Base-by-base conservation (phyloP, 2,329 filamentous ascomycete species). In the Talaromyces sp. region DNA sequence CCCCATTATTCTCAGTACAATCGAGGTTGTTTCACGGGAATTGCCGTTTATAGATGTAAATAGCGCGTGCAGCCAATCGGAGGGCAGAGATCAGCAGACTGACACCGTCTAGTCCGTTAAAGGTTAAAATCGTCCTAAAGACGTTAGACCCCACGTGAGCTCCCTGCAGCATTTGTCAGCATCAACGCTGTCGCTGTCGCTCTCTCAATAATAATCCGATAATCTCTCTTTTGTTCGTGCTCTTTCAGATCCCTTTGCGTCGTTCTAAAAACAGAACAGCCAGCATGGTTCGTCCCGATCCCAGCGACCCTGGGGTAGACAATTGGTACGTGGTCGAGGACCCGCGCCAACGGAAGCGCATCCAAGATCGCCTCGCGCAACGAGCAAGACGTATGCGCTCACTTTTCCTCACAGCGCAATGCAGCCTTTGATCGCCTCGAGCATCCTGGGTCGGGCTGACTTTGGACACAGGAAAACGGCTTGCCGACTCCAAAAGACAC, bases 361-460 rank as follows among this genome's bases (percentile, higher is more conserved):
- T 76, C n/a, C 74, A 76, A 64, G 74, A 76, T 64, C 66, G 73
- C 51, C 62, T 76, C 48, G 75, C 75, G 26, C 73, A 76, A 62
- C 65, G 74, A 66, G 73, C 73, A 24, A 66, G 73, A 65, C 62
- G 73, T 75, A 66, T 64, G 68, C 66, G 14, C 51, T 9, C 9
- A 9, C 32, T 52, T 35, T 19, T 46, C 27, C 29, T 24, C 29
- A 14, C n/a, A 26, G 7, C 24, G 7, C n/a, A 10, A 14, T 14
- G 14, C 19, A 51, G 12, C 10, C 3, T 12, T 51, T 26, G 26
- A 12, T 51, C 11, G 14, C 24, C 7, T 29, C 12, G 17, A 1
- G 8, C 7, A 14, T 17, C 11, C 14, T 27, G 24, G 14, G 14
- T 6, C 48, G 12, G 12, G 27, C 43, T 60, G 50, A 41, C 11